phyloP scores from a whole-genome alignment of 306 rosid genomes.

The Ammopiptanthus mongolicus region DNA sequence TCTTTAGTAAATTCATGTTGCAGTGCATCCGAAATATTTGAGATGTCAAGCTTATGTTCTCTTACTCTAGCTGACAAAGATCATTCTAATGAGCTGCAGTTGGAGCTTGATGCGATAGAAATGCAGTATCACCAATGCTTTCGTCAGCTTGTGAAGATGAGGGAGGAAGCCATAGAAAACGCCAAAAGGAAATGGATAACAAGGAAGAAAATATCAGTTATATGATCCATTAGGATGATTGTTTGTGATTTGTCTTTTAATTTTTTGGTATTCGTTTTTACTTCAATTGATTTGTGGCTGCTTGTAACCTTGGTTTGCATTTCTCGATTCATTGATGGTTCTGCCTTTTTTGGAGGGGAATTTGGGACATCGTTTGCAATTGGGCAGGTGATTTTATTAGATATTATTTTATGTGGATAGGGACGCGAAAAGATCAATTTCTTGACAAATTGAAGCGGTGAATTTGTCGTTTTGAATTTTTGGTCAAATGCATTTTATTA shows the following conservation, averaged over 20 bases:
- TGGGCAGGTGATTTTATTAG: background rate
- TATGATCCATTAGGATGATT: slow-evolving; percentile 20
- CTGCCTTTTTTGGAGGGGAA: background rate
- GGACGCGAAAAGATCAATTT: background rate
- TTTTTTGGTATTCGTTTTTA: background rate
- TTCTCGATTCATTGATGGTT: background rate
- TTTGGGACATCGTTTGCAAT: background rate
- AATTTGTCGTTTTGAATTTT: background rate
- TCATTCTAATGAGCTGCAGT: slow-evolving; percentile 37
- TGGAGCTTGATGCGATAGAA: slow-evolving; percentile 71
- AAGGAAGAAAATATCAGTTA: slow-evolving; percentile 43
- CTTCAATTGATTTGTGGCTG: slow-evolving; percentile 22
- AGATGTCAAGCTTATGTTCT: slow-evolving; percentile 40
- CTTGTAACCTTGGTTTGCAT: background rate
- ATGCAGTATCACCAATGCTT: slow-evolving; percentile 44
- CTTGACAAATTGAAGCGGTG: background rate
- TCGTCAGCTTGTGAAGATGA: slow-evolving; percentile 52
- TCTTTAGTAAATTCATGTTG: slow-evolving; percentile 26
- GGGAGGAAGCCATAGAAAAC: slow-evolving; percentile 60
- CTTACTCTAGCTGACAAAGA: slow-evolving; percentile 33
- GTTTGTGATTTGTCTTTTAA: background rate
- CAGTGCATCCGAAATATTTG: slow-evolving; percentile 21
- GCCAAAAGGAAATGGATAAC: slow-evolving; percentile 61
- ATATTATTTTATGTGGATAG: background rate
- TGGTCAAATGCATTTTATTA: background rate